Evolutionary conservation across 192 early-diverging fungal species (phyloP).

Genomic region (Backusella tuberculispora): DNA sequence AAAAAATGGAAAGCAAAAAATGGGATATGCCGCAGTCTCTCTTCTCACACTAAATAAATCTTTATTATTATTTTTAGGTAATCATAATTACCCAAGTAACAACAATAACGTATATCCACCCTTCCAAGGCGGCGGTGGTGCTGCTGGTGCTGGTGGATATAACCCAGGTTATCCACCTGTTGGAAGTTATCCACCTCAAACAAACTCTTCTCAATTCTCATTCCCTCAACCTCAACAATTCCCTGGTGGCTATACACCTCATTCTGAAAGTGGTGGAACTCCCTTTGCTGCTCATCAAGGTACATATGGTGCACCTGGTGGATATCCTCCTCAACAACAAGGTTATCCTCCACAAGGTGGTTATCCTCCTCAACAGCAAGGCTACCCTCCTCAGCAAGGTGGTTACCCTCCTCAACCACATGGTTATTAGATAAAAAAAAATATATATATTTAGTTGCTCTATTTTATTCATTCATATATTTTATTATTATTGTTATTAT

Average conservation of each 20-base stretch:
- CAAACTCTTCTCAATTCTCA: not conserved
- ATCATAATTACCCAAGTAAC: not conserved
- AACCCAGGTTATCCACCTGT: not conserved
- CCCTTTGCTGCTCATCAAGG: constrained; percentile 20
- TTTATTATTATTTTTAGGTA: not conserved
- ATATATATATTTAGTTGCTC: not conserved
- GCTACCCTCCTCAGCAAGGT: not conserved
- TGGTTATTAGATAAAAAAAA: not conserved
- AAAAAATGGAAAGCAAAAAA: not conserved
- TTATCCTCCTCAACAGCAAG: not conserved
- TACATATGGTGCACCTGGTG: not conserved
- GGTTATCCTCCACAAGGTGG: not conserved
- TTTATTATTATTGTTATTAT: not conserved
- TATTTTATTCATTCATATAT: not conserved
- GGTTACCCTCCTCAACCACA: not conserved
- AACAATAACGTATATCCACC: not conserved
- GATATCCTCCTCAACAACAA: not conserved
- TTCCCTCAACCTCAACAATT: constrained; percentile 18
- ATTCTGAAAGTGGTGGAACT: not conserved
- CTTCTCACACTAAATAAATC: not conserved
- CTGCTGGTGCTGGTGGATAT: too few relatives aligned
- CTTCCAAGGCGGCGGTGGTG: not conserved
- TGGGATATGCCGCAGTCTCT: not conserved
- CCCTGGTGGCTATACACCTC: not conserved
- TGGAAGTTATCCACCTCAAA: not conserved